Conservation (phyloP, 2,329 filamentous ascomycete genomes). For the Exophiala spinifera region DNA sequence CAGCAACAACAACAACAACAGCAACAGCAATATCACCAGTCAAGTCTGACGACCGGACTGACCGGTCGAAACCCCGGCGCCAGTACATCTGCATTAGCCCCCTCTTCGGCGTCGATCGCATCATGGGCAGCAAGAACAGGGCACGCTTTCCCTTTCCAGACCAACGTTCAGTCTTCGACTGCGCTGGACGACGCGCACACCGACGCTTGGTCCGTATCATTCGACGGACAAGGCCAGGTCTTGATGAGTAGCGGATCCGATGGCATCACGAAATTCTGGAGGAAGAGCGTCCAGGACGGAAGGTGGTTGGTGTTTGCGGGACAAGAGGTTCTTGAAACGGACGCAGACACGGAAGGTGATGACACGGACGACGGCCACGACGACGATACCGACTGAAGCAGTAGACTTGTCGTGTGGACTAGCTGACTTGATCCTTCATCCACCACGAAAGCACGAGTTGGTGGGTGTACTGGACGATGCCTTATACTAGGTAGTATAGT, state of each 20-base stretch:
- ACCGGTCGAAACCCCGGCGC: constrained; percentile 14
- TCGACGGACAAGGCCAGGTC: constrained; percentile 26
- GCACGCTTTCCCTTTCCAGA: constrained; percentile 21
- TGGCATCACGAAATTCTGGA: constrained; percentile 23
- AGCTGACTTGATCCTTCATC: no score
- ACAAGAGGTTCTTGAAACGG: constrained; percentile 13
- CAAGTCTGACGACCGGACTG: constrained; percentile 29
- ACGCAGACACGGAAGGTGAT: constrained; percentile 1
- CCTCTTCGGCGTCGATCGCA: neutral
- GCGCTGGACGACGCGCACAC: constrained; percentile 21
- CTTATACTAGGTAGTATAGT: no score
- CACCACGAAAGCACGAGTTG: no score
- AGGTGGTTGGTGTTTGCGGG: constrained; percentile 20
- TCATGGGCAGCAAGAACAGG: constrained; percentile 11
- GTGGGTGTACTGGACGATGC: no score
- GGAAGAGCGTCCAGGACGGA: constrained; percentile 11
- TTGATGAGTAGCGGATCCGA: constrained; percentile 21
- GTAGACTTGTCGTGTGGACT: no score
- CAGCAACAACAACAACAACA: neutral
- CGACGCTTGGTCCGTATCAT: constrained; percentile 27
- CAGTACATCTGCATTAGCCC: neutral
- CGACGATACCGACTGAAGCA: neutral
- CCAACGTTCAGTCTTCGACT: constrained; percentile 8
- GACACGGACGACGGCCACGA: neutral
- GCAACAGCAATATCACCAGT: constrained; percentile 18